A percentile compares a stretch with the other conserved stretches of the same genome.
These are phyloP conservation scores for Leccinum disarticulatum DNA, from an alignment of 768 basidiomycete species.

Conservation along the genomic window DNA sequence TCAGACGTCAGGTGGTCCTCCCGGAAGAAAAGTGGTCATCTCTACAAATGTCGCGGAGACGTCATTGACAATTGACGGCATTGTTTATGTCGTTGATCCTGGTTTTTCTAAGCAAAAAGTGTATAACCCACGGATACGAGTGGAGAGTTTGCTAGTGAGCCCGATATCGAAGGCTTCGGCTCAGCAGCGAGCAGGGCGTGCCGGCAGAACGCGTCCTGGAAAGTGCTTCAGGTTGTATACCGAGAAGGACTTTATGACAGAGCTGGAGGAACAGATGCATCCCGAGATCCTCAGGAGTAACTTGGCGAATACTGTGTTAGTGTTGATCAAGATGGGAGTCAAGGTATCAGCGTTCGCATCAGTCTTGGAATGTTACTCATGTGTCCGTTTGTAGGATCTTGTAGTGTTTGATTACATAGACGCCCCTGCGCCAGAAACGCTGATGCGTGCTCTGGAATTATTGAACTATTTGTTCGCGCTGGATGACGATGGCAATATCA, in stretches of 20 bases:
- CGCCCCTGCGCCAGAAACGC: conserved; percentile 91
- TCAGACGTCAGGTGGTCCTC: conserved; percentile 61
- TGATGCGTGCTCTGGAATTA: conserved; percentile 95
- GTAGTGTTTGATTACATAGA: conserved; percentile 94
- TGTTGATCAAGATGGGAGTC: conserved; percentile 92
- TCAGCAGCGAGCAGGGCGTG: conserved; percentile 94
- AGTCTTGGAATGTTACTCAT: background rate
- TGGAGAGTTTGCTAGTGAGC: conserved; percentile 89
- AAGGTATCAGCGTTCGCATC: conserved; percentile 46
- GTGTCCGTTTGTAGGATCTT: conserved; percentile 51
- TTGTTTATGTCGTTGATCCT: conserved; percentile 98
- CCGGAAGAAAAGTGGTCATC: conserved; percentile 90
- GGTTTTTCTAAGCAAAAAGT: conserved; percentile 98
- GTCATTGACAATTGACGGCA: conserved; percentile 95
- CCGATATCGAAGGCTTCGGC: conserved; percentile 97
- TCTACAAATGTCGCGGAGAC: conserved; percentile 99
- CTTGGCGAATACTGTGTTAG: conserved; percentile 88
- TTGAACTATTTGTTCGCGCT: conserved; percentile 90
- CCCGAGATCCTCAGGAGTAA: conserved; percentile 96
- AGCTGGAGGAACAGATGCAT: conserved; percentile 95
- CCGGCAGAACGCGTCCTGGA: conserved; percentile 92
- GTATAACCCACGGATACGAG: conserved; percentile 96
- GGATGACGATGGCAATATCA: conserved; percentile 92
- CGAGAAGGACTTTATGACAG: conserved; percentile 93
- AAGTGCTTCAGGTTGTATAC: conserved; percentile 98